Conservation (phyloP, 331 rosid species). For the Quercus tomentella region DNA sequence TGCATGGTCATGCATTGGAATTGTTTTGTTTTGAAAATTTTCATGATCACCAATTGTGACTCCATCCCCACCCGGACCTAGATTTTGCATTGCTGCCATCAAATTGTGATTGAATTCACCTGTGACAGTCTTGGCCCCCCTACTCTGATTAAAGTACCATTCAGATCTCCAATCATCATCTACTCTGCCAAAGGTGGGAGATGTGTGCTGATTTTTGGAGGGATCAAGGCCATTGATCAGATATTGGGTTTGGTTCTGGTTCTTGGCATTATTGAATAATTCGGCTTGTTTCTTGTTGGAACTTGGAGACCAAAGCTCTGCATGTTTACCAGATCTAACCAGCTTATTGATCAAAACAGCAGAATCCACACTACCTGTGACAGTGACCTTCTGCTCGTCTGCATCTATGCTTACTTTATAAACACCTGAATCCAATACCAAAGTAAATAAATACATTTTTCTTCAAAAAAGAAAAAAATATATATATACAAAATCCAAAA, state of each 20-base stretch:
- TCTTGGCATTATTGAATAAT: not conserved
- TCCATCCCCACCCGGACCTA: not conserved
- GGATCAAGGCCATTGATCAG: not conserved
- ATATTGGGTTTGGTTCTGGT: constrained; percentile 13
- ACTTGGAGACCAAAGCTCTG: constrained; percentile 42
- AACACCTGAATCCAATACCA: constrained; percentile 39
- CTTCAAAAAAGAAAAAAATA: not conserved
- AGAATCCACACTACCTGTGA: constrained; percentile 42
- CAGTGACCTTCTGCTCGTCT: constrained; percentile 37
- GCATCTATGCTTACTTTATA: constrained; percentile 33
- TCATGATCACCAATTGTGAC: not conserved
- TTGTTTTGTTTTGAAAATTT: not conserved
- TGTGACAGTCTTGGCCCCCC: not conserved
- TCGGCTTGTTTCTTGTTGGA: constrained; percentile 14
- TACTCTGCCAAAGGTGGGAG: constrained; percentile 16
- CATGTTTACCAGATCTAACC: constrained; percentile 51
- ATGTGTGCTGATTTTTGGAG: constrained; percentile 9
- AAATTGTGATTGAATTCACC: constrained; percentile 4
- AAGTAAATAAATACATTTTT: not conserved
- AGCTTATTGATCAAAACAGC: constrained; percentile 43
- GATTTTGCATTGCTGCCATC: constrained; percentile 10
- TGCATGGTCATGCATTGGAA: not conserved
- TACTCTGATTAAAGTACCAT: constrained; percentile 14
- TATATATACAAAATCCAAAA: too few species aligned
- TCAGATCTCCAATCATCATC: constrained; percentile 5